These are phyloP conservation scores for Hypoxylon sp. DNA, from an alignment of 2,329 filamentous ascomycete species.

Conservation along the genomic window DNA sequence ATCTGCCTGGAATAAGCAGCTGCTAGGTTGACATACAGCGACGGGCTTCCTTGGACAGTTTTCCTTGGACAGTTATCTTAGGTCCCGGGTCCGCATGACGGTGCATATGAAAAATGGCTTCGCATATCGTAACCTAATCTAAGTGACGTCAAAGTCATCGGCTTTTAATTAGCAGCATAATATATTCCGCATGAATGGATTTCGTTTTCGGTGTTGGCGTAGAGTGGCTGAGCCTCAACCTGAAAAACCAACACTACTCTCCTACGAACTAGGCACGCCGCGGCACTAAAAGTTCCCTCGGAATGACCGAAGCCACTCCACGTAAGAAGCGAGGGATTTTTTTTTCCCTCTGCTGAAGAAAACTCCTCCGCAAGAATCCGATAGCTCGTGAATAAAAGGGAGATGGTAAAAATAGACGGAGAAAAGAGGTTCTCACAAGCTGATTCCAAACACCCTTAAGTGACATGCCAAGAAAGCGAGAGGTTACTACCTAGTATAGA, in stretches of 20 bases:
- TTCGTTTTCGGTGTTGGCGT: slow-evolving; percentile 27
- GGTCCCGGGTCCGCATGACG: slow-evolving; percentile 17
- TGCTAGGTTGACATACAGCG: slow-evolving; percentile 3
- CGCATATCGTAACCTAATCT: slow-evolving; percentile 21
- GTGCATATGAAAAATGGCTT: slow-evolving; percentile 18
- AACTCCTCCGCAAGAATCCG: too few relatives aligned
- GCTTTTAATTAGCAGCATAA: slow-evolving; percentile 7
- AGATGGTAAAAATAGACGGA: slow-evolving; percentile 15
- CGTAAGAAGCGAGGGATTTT: slow-evolving; percentile 32
- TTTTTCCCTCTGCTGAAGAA: too few relatives aligned
- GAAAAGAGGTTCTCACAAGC: slow-evolving; percentile 15
- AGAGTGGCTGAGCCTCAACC: slow-evolving; percentile 34
- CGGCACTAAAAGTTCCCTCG: slow-evolving; percentile 34
- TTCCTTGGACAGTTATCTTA: too few relatives aligned
- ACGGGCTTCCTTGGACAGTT: too few relatives aligned
- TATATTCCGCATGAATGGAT: slow-evolving; percentile 27
- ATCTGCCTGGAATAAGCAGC: slow-evolving; percentile 26
- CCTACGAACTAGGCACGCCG: slow-evolving; percentile 27
- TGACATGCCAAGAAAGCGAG: slow-evolving; percentile 8
- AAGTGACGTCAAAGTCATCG: slow-evolving; percentile 27
- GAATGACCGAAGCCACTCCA: slow-evolving; percentile 38
- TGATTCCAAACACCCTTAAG: slow-evolving; percentile 15
- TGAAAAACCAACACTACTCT: slow-evolving; percentile 28
- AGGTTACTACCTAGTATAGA: slow-evolving; percentile 19
- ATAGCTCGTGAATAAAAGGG: slow-evolving; percentile 6